phyloP scores from a whole-genome alignment of 805 yeast genomes.

The Saccharomycopsis javanensis region DNA sequence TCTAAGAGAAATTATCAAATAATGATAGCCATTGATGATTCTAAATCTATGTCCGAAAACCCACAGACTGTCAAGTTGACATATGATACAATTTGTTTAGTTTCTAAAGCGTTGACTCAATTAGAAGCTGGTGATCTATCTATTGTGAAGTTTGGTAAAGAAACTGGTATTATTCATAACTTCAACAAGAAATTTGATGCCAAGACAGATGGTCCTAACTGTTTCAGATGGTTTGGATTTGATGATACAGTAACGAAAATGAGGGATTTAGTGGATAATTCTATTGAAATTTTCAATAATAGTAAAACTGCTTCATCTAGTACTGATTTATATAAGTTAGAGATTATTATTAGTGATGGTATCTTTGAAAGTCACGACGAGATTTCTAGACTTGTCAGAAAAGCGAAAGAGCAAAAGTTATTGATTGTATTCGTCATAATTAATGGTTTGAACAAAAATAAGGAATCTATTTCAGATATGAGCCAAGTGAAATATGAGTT shows the following conservation, averaged over 20 bases:
- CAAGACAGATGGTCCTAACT: slow-evolving; percentile 65
- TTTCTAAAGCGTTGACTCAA: slow-evolving; percentile 86
- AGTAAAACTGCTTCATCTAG: slow-evolving; percentile 38
- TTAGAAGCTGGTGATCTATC: slow-evolving; percentile 91
- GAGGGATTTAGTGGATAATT: slow-evolving; percentile 56
- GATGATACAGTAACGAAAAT: slow-evolving; percentile 83
- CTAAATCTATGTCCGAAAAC: slow-evolving; percentile 94
- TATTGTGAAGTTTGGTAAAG: slow-evolving; percentile 83
- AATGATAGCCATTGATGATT: slow-evolving; percentile 95
- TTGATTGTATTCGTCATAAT: slow-evolving; percentile 93
- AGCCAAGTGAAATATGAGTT: slow-evolving; percentile 73
- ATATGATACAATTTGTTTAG: slow-evolving; percentile 87
- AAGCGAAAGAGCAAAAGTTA: slow-evolving; percentile 83
- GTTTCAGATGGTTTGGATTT: slow-evolving; percentile 85
- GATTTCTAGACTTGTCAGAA: slow-evolving; percentile 73
- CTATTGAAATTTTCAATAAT: slow-evolving; percentile 63
- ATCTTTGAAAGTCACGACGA: slow-evolving; percentile 91
- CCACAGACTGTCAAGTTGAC: slow-evolving; percentile 76
- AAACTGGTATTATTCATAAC: slow-evolving; percentile 75
- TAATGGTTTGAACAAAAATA: slow-evolving; percentile 64
- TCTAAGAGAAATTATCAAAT: slow-evolving; percentile 95
- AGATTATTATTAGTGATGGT: slow-evolving; percentile 92
- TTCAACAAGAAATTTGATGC: slow-evolving; percentile 77
- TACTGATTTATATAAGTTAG: slow-evolving; percentile 81
- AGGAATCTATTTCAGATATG: slow-evolving; percentile 88